Evolutionary conservation across 306 rosid species (phyloP).

Genomic region (Castanospermum australe): DNA sequence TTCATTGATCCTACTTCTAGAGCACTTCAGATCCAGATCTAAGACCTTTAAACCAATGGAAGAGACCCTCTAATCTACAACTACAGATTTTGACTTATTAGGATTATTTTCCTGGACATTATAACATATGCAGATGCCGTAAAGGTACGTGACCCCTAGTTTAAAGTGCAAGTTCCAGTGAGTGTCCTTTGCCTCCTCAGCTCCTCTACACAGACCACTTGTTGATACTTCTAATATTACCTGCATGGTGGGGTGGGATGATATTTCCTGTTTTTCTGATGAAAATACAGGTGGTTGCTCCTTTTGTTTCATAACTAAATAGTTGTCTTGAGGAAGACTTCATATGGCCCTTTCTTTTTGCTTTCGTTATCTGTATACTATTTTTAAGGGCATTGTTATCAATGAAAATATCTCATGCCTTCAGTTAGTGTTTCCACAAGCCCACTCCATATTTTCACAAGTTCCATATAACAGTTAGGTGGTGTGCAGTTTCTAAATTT

Average conservation of each 20-base stretch:
- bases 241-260: neutral
- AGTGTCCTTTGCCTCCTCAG: neutral
- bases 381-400: neutral
- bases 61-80: neutral
- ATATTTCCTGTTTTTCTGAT: neutral
- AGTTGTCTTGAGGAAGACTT: neutral
- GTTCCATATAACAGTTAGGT: too few relatives aligned
- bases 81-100: neutral
- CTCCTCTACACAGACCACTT: neutral
- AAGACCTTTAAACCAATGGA: neutral
- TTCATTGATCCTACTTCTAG: neutral
- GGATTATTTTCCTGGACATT: neutral
- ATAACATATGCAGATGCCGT: neutral
- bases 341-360: neutral
- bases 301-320: neutral
- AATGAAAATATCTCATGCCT: neutral
- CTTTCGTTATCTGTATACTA: neutral
- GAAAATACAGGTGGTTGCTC: neutral
- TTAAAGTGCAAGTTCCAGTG: neutral
- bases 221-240: neutral
- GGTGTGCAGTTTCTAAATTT: too few relatives aligned
- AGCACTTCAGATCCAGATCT: neutral
- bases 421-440: neutral
- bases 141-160: neutral
- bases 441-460: neutral